phyloP scores from a whole-genome alignment of 225 moss, liverwort and hornwort species.

The Pseudisothecium myosuroides region DNA sequence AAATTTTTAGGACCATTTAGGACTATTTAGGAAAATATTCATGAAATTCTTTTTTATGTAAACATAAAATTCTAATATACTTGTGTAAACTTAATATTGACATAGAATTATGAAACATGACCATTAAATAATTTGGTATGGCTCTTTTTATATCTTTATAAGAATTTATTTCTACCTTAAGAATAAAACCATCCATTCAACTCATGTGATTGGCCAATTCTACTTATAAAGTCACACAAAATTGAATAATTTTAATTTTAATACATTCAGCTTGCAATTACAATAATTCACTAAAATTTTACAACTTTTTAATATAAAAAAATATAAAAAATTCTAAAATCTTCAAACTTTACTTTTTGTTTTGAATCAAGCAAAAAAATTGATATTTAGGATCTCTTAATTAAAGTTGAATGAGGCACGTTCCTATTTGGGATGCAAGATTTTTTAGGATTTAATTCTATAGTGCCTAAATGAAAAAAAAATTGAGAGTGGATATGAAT shows the following conservation, averaged over 20 bases:
- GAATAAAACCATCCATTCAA: neutral
- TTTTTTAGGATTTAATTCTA: neutral
- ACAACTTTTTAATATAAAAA: too few relatives aligned
- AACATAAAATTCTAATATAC: neutral
- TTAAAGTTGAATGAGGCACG: neutral
- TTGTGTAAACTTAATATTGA: neutral
- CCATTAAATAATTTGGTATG: neutral
- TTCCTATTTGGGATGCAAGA: neutral
- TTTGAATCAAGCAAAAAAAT: neutral
- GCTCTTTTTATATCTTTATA: fast-evolving
- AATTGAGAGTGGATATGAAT: too few relatives aligned
- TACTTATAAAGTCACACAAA: neutral
- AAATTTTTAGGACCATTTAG: neutral
- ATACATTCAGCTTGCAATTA: neutral
- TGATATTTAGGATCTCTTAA: neutral
- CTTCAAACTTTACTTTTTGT: neutral
- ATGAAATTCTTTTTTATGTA: neutral
- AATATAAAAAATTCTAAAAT: fast-evolving
- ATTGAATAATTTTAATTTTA: neutral
- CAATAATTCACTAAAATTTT: neutral
- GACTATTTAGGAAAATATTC: neutral
- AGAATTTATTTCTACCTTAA: fast-evolving
- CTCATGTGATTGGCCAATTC: neutral
- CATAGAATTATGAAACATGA: neutral
- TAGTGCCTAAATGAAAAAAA: neutral